Conservation (phyloP, 2,329 filamentous ascomycete genomes). For the Apiospora kogelbergensis region DNA sequence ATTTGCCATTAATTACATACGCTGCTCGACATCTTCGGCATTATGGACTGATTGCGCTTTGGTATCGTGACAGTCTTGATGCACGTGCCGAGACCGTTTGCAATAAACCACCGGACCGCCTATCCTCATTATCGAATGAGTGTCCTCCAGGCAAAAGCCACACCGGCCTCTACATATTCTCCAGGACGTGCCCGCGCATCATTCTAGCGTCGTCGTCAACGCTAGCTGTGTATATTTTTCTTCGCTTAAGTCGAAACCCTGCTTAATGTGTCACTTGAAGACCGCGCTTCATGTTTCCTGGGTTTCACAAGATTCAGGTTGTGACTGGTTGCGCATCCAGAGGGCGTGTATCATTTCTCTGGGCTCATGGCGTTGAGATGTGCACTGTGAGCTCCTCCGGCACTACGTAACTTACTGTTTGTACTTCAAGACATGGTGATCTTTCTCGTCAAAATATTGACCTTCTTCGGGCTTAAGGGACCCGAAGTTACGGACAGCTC, state of each 20-base stretch:
- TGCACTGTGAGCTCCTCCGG: background rate
- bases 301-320: slow-evolving; percentile 3
- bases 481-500: background rate
- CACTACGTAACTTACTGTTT: background rate
- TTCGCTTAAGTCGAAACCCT: background rate
- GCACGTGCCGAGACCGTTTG: background rate
- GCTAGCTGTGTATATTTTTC: background rate
- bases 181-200: background rate
- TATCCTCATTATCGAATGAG: background rate
- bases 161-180: background rate
- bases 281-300: background rate
- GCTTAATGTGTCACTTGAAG: background rate
- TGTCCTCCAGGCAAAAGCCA: background rate
- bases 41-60: background rate
- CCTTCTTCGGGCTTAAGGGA: background rate
- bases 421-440: background rate
- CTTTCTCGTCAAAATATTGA: background rate
- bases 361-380: background rate
- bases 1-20: background rate
- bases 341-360: background rate
- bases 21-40: background rate
- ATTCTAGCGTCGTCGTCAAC: background rate
- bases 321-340: background rate
- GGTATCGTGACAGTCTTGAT: background rate
- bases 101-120: background rate